These are phyloP conservation scores for Iberis pinnata DNA, from an alignment of 345 rosid genomes.

Conservation along the genomic window DNA sequence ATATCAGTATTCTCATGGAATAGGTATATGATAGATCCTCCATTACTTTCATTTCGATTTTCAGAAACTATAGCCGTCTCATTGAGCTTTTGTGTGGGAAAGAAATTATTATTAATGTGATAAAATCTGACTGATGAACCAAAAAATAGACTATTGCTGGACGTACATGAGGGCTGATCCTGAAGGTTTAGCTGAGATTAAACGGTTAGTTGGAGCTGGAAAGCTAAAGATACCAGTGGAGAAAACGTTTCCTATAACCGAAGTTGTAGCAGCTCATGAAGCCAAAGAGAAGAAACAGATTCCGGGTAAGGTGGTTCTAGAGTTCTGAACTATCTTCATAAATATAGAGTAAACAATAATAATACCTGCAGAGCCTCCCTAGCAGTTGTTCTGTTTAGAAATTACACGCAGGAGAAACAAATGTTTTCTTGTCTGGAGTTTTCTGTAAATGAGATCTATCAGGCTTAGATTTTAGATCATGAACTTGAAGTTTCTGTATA, in stretches of 20 bases:
- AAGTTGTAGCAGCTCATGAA: constrained; percentile 61
- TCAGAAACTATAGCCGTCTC: neutral
- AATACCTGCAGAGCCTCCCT: too few relatives aligned
- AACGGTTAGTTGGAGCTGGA: constrained; percentile 59
- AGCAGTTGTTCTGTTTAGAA: too few relatives aligned
- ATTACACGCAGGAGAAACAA: too few relatives aligned
- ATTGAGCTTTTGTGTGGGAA: neutral
- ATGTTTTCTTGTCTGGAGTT: too few relatives aligned
- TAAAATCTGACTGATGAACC: constrained; percentile 11
- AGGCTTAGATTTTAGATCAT: too few relatives aligned
- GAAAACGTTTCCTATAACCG: constrained; percentile 62
- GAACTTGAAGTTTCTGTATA: too few relatives aligned
- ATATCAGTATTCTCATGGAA: constrained; percentile 71
- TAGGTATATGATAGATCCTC: constrained; percentile 46
- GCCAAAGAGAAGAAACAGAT: constrained; percentile 7
- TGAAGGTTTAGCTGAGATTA: constrained; percentile 75
- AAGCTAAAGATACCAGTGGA: constrained; percentile 77
- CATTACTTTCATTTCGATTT: neutral
- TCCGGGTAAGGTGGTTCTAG: constrained; percentile 8
- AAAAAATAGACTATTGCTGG: constrained; percentile 64
- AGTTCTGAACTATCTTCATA: too few relatives aligned
- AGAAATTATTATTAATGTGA: neutral
- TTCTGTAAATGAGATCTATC: too few relatives aligned
- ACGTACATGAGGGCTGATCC: constrained; percentile 86
- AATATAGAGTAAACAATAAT: too few relatives aligned